Conservation (phyloP, 1,284 basidiomycete genomes). For the Malassezia arunalokei region DNA sequence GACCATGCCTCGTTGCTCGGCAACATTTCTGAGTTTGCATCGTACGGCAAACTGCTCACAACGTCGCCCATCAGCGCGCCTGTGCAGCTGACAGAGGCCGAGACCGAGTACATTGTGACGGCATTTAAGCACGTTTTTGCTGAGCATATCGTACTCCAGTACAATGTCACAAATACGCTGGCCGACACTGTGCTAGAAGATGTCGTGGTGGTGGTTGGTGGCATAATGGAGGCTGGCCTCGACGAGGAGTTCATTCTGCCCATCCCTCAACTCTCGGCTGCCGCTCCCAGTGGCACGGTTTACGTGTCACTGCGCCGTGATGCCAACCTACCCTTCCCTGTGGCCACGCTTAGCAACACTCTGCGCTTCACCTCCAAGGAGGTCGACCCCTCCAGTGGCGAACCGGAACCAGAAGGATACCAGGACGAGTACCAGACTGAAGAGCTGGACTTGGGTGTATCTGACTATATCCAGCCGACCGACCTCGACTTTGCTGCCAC, state of each 20-base stretch:
- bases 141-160: slow-evolving; percentile 78
- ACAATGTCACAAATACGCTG: slow-evolving; percentile 96
- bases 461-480: slow-evolving; percentile 82
- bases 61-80: slow-evolving; percentile 68
- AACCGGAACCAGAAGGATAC: slow-evolving; percentile 95
- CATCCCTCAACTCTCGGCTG: slow-evolving; percentile 54
- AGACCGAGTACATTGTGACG: slow-evolving; percentile 94
- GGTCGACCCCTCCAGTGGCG: slow-evolving; percentile 86
- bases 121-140: slow-evolving; percentile 95
- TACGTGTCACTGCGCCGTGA: slow-evolving; percentile 90
- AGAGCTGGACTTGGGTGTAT: slow-evolving; percentile 80
- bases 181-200: slow-evolving; percentile 93
- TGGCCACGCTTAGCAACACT: slow-evolving; percentile 78
- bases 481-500: slow-evolving; percentile 82
- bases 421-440: slow-evolving; percentile 97
- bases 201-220: slow-evolving; percentile 67
- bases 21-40: slow-evolving; percentile 70
- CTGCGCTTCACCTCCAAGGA: slow-evolving; percentile 96
- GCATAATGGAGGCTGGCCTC: slow-evolving; percentile 65
- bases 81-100: slow-evolving; percentile 68
- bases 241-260: slow-evolving; percentile 93
- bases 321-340: slow-evolving; percentile 59
- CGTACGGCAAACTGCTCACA: slow-evolving; percentile 76
- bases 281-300: slow-evolving; percentile 64
- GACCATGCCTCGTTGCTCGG: slow-evolving; percentile 73